These are phyloP conservation scores for Aspergillus uvarum DNA, from an alignment of 2,329 filamentous ascomycete species.

Conservation along the genomic window DNA sequence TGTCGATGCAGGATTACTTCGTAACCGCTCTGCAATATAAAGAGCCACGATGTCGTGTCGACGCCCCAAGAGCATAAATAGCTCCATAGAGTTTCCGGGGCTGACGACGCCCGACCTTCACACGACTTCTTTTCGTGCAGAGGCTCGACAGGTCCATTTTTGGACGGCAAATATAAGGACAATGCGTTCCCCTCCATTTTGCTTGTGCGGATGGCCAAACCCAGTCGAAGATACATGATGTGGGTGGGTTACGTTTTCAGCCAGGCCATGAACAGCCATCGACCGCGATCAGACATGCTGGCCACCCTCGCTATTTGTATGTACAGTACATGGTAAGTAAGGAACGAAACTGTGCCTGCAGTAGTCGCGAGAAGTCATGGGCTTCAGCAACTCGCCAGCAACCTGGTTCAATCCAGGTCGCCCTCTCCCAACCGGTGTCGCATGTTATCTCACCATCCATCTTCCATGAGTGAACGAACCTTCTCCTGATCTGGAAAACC, in stretches of 20 bases:
- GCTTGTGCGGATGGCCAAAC: background rate
- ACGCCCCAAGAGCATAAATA: background rate
- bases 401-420: background rate
- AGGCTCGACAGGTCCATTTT: background rate
- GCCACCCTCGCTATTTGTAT: background rate
- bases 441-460: background rate
- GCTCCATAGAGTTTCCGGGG: background rate
- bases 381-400: background rate
- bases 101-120: background rate
- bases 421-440: too few species aligned
- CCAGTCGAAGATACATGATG: background rate
- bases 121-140: background rate
- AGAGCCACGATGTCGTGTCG: background rate
- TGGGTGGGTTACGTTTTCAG: background rate
- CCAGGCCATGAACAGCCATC: background rate
- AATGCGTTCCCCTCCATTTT: background rate
- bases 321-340: background rate
- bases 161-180: background rate
- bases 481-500: background rate
- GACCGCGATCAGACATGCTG: background rate
- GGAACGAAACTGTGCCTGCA: background rate
- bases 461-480: background rate
- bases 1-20: constrained; percentile 1
- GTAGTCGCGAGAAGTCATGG: background rate
- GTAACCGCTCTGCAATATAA: constrained; percentile 1